Conservation (phyloP, 2,329 filamentous ascomycete genomes). For the Fusarium sp. region DNA sequence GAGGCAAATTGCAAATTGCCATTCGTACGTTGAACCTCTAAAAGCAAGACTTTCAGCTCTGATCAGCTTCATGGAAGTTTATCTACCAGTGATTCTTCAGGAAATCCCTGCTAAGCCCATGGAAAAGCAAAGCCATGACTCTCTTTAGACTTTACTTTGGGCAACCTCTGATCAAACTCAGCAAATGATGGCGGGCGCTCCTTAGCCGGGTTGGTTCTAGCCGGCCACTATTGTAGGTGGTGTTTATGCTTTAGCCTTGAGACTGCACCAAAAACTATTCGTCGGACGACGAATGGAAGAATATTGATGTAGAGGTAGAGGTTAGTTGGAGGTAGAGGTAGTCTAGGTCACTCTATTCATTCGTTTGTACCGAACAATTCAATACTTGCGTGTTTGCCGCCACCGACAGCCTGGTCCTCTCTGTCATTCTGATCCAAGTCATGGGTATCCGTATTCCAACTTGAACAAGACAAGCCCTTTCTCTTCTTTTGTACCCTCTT, state of each 20-base stretch:
- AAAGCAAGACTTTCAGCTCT: neutral
- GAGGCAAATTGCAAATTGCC: slow-evolving; percentile 19
- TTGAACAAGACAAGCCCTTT: neutral
- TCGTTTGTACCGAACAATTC: neutral
- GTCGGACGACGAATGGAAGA: slow-evolving; percentile 4
- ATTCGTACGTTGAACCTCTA: neutral
- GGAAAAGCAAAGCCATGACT: slow-evolving; percentile 37
- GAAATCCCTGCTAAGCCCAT: slow-evolving; percentile 9
- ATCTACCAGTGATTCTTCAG: slow-evolving; percentile 12
- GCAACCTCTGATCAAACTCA: slow-evolving; percentile 4
- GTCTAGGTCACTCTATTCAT: slow-evolving; percentile 6
- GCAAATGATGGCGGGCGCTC: slow-evolving; percentile 34
- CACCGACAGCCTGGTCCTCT: neutral
- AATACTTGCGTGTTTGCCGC: neutral
- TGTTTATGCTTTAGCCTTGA: slow-evolving; percentile 29
- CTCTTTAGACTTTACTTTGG: slow-evolving; percentile 28
- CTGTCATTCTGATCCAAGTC: neutral
- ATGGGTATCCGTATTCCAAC: neutral
- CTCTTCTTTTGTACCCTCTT: neutral
- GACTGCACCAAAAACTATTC: neutral
- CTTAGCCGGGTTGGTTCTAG: slow-evolving; percentile 36
- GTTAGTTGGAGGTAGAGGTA: neutral
- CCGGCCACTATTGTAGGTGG: slow-evolving; percentile 29
- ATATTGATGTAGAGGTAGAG: neutral
- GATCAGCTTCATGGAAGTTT: slow-evolving; percentile 7